Base-by-base conservation (phyloP, 345 rosid genomes). In the Citrus cavaleriei region DNA sequence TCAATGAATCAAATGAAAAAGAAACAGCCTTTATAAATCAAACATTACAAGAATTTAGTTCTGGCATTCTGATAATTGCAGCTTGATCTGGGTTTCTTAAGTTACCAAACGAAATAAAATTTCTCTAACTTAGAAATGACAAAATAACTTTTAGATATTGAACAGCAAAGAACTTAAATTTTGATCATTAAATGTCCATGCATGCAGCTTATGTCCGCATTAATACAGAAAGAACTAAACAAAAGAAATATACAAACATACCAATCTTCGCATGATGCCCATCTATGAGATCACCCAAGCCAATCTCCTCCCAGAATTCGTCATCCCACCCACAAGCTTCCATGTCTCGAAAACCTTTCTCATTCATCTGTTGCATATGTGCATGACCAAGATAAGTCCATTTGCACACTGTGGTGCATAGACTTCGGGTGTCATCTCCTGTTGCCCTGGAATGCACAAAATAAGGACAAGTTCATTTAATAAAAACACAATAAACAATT, bases 351-450 rank as follows among this genome's bases (percentile, higher is more conserved):
- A 97, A 93, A 86, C 90, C 91, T 73, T 90, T 91, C 81, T 91
- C 97, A 76, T 74, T 85, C 87, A 85, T 79, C 77, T 83, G 95
- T 28, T 91, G 90, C 98, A 93, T 91, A 80, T 96, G 99, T n/a
- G 99, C 99, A 88, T 96, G 99, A 79, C 98, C 99, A 86, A 96
- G 98, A 87, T 96, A 96, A 21, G 97, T 94, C 99, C 97, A 94
- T 83, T 96, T 96, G 87, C 99, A 96, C 25, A 94, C 97, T 70
- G 94, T 88, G 78, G 99, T 91, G 90, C 99, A 96, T 72, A 96
- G 87, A 83, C 99, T 96, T 68, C 98, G 91, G 0, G 97, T 94
- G 84, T 94, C 99, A 80, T 94, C 99, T 73, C 94, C 98, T 24
- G 99, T 91, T 84, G 98, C 99, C 87, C 98, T 95, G 78, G 32